Base-by-base conservation (phyloP, 73 alveolate genomes). In the Paraurostyla sp. region DNA sequence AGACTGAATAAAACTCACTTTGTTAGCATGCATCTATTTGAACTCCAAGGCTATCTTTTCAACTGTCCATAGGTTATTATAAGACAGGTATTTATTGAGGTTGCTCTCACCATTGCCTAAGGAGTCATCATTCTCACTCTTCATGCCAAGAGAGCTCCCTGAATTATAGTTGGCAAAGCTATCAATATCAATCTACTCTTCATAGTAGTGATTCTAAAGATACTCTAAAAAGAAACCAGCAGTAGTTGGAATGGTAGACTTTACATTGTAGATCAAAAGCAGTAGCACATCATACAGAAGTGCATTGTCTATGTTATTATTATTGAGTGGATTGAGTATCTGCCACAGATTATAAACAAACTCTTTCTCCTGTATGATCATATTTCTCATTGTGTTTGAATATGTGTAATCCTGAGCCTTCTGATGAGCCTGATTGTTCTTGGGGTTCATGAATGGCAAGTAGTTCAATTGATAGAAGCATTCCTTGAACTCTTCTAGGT, bases 151-250 rank as follows among this genome's bases (percentile, higher is more conserved):
- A 49, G 54, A 22, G 23, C 38, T 18, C 16, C 40, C 50, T 15
- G 75, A 48, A 49, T 75, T 27, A 38, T 48, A 48, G 32, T 75
- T 75, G 1, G 23, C 33, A 48, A 29, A 43, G 7, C 9, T 22
- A 16, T 78, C 7, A 0, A 78, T 23, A 32, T 78, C 62, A 51
- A 78, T 32, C 29, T 51, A n/a, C 52, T 29, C 60, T 22, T 78
- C 78, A 6, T 6, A 7, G 52, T 78, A 78, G 32, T 43, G 80
- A 50, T 78, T 78, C 40, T 78, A 76, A 9, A 78, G 62, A 51
- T 78, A 78, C 80, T 78, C 89, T 9, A 48, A 51, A 58, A 78
- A 54, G 50, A 40, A 78, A 51, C 65, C 76, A 7, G 69, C 89
- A 6, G 89, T 52, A 23, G 78, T 78, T 13, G 63, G 60, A 25